phyloP scores from a whole-genome alignment of 495 filamentous ascomycete genomes.

The Neurospora africana region DNA sequence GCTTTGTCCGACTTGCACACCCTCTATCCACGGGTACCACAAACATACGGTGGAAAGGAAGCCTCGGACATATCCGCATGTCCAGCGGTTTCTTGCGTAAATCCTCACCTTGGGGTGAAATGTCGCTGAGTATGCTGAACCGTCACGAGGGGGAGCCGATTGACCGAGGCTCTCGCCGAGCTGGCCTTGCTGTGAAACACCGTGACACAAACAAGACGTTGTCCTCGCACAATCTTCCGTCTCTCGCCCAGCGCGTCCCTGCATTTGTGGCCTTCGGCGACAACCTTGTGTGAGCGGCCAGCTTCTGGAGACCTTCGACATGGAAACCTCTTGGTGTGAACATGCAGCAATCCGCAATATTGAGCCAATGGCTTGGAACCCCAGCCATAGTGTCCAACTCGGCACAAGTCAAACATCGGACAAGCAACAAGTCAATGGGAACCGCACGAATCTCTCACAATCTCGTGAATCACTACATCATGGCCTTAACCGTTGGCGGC shows the following conservation, averaged over 20 bases:
- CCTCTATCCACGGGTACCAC: not conserved
- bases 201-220: constrained; percentile 6
- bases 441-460: not conserved
- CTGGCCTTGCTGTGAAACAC: not conserved
- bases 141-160: constrained; percentile 8
- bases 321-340: constrained; percentile 10
- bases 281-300: constrained; percentile 7
- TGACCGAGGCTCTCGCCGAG: constrained; percentile 3
- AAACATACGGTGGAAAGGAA: not conserved
- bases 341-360: constrained; percentile 16
- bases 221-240: constrained; percentile 2
- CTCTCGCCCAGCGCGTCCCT: constrained; percentile 6
- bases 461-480: not conserved
- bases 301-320: constrained; percentile 11
- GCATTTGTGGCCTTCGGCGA: constrained; percentile 8
- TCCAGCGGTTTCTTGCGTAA: not conserved
- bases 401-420: constrained; percentile 13
- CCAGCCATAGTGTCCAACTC: constrained; percentile 9
- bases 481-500: not conserved
- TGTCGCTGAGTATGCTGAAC: constrained; percentile 4
- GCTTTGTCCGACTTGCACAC: not conserved
- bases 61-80: not conserved
- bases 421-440: not conserved
- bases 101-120: not conserved
- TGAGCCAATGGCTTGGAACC: constrained; percentile 11